Conservation (phyloP, 331 rosid genomes). For the Stylosanthes scabra region DNA sequence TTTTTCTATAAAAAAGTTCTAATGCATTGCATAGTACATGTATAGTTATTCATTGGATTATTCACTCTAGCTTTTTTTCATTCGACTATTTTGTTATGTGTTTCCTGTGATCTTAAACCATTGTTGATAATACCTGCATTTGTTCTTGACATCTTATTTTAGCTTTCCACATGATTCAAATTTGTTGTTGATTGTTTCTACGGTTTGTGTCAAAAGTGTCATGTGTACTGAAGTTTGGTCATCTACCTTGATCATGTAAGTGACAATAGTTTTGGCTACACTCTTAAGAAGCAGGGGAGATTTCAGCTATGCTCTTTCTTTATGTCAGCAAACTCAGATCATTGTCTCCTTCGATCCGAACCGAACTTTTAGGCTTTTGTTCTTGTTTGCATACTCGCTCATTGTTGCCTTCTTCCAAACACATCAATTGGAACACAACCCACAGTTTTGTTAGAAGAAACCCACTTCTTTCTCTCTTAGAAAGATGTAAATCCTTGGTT, state of each 20-base stretch:
- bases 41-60: neutral
- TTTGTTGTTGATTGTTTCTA: neutral
- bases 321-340: constrained; percentile 34
- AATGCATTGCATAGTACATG: neutral
- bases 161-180: neutral
- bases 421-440: constrained; percentile 64
- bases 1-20: neutral
- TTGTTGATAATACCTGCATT: neutral
- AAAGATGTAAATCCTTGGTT: constrained; percentile 59
- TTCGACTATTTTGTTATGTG: no score
- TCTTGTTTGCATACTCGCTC: constrained; percentile 22
- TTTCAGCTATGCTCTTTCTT: constrained; percentile 36
- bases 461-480: constrained; percentile 67
- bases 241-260: constrained; percentile 11
- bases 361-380: constrained; percentile 12
- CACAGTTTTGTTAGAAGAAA: constrained; percentile 54
- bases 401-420: constrained; percentile 38
- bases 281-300: constrained; percentile 20
- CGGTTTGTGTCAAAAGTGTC: neutral
- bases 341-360: neutral
- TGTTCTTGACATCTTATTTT: neutral
- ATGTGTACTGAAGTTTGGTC: neutral
- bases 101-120: neutral
- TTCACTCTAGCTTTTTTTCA: neutral
- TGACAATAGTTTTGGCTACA: constrained; percentile 14